A percentile compares a stretch with the other conserved stretches of the same genome.
Conservation (phyloP, 78 protist species). For the Pigoraptor vietnamica region DNA sequence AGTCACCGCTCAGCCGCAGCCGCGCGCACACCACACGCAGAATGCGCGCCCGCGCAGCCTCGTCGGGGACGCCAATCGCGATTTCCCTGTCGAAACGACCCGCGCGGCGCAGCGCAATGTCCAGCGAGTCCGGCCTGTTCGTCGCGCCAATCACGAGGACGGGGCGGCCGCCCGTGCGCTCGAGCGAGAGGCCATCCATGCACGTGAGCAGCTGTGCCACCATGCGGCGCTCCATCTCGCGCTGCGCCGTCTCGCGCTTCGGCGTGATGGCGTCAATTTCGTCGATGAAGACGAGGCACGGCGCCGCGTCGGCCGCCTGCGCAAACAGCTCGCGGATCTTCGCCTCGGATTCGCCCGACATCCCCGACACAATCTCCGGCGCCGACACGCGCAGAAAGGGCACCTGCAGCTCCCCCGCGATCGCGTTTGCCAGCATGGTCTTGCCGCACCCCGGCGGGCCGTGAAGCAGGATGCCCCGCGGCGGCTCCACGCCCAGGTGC, state of each 20-base stretch:
- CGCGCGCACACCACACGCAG: slow-evolving; percentile 41
- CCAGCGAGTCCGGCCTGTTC: slow-evolving; percentile 89
- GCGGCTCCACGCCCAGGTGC: slow-evolving; percentile 68
- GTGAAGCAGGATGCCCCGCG: slow-evolving; percentile 76
- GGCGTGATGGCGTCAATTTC: slow-evolving; percentile 97
- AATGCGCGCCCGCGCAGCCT: slow-evolving; percentile 41
- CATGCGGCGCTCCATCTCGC: slow-evolving; percentile 96
- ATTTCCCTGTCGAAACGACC: slow-evolving; percentile 94
- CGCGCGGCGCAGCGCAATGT: slow-evolving; percentile 89
- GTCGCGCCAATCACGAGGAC: slow-evolving; percentile 89
- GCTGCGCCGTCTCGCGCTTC: slow-evolving; percentile 85
- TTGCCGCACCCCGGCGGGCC: slow-evolving; percentile 94
- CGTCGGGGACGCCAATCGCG: slow-evolving; percentile 82
- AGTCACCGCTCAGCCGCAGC: slow-evolving; percentile 27
- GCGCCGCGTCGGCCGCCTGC: slow-evolving; percentile 64
- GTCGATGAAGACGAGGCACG: slow-evolving; percentile 92
- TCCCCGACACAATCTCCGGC: slow-evolving; percentile 89
- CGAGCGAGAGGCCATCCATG: slow-evolving; percentile 71
- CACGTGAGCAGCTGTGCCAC: slow-evolving; percentile 96
- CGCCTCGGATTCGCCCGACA: slow-evolving; percentile 93
- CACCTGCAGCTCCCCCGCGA: slow-evolving; percentile 71
- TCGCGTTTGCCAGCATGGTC: slow-evolving; percentile 78
- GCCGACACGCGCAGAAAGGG: slow-evolving; percentile 73
- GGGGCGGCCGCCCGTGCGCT: slow-evolving; percentile 8
- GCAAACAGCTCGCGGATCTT: slow-evolving; percentile 73